phyloP scores from a whole-genome alignment of 2,329 filamentous ascomycete species.

The Didymella segeticola region DNA sequence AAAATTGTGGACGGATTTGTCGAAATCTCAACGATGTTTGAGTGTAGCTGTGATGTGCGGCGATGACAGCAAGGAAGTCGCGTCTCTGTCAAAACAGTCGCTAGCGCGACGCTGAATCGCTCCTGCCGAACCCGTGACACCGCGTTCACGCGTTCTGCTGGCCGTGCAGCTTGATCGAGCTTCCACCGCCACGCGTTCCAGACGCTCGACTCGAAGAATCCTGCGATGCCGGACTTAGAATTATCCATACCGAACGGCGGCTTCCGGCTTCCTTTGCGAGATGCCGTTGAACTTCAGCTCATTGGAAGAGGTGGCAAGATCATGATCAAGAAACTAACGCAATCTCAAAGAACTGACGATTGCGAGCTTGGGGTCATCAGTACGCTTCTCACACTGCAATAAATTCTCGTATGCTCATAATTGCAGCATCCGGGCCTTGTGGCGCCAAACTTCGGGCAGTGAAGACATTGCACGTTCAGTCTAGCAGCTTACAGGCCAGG shows the following conservation, averaged over 20 bases:
- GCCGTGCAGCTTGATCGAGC: background rate
- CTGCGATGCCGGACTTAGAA: conserved; percentile 18
- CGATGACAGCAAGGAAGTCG: background rate
- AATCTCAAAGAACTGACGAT: background rate
- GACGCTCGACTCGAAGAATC: background rate
- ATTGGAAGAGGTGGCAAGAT: background rate
- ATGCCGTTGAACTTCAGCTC: background rate
- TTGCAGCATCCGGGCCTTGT: conserved; percentile 25
- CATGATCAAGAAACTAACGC: background rate
- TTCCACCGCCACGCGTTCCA: conserved; percentile 25
- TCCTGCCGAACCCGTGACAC: background rate
- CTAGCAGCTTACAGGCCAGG: background rate
- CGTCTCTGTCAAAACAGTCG: background rate
- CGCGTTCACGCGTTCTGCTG: conserved; percentile 27
- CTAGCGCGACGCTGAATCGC: background rate
- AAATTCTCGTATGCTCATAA: background rate
- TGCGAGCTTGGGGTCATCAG: conserved; percentile 29
- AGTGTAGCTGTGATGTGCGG: background rate
- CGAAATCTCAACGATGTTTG: too few relatives aligned
- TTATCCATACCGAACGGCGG: background rate
- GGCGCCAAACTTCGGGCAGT: conserved; percentile 39
- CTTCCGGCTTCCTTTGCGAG: background rate
- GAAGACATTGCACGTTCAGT: conserved; percentile 25
- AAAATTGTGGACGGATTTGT: background rate
- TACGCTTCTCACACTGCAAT: conserved; percentile 11